Base-by-base conservation (phyloP, 352 stramenopile species). In the Phytophthora brassicae region DNA sequence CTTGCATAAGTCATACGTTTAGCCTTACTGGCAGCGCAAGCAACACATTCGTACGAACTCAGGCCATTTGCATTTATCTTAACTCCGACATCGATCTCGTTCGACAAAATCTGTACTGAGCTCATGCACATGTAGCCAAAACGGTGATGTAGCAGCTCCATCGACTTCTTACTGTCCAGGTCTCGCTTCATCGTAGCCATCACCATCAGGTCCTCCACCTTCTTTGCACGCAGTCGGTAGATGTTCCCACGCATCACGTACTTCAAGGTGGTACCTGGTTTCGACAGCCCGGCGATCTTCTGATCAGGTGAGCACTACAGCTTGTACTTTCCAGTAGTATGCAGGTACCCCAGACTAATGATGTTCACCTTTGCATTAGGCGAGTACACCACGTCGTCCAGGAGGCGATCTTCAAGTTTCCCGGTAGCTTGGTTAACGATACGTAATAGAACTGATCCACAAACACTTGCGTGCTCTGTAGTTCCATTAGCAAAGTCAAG, bases 341-440 rank as follows among this genome's bases (percentile, higher is more conserved):
- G 43, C 23, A 67, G 6, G 17, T 62, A 56, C 0, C 43, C 52
- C 1, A 61, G 17, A 16, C 33, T 52, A n/a, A n/a, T n/a, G 19
- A 57, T 52, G 20, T 52, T 67, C 12, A 42, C 36, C 5, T 42
- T 41, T 4, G 44, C 46, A 11, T 33, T 62, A 6, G 35, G n/a
- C 2, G 41, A 52, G 33, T 58, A 62, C 26, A 56, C 22, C 51
- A 68, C 36, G 24, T 67, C 36, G 16, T 57, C 45, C 26, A 68
- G 38, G 2, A 62, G 17, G 0, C 35, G 36, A 6, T 67, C 60
- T 19, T 60, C 57, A 31, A 31, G 26, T 31, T 31, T 4, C 26
- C 26, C 26, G 4, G 26, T 31, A 31, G 26, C 26, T 31, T 31
- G 26, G 26, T 31, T 31, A 31, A 31, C 26, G 8, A 31, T 31